Conservation (phyloP, 495 filamentous ascomycete genomes). For the Elasticomyces elasticus region DNA sequence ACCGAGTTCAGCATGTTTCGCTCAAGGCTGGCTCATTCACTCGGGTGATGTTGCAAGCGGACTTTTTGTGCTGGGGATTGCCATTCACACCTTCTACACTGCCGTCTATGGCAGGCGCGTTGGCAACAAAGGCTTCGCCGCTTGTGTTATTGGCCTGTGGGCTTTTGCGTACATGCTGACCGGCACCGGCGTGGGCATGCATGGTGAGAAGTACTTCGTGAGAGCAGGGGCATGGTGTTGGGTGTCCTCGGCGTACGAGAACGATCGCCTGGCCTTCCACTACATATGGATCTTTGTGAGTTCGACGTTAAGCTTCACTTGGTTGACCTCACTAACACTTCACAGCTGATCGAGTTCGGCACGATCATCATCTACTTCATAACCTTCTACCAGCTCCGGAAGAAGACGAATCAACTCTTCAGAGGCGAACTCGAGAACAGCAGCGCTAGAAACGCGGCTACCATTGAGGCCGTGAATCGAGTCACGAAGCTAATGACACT, state of each 20-base stretch:
- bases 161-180: constrained; percentile 48
- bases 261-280: constrained; percentile 17
- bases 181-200: constrained; percentile 42
- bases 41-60: constrained; percentile 61
- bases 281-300: constrained; percentile 25
- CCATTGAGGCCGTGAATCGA: constrained; percentile 13
- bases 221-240: constrained; percentile 23
- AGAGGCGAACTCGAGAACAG: neutral
- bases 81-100: constrained; percentile 46
- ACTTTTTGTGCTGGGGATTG: constrained; percentile 48
- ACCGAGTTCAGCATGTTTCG: constrained; percentile 47
- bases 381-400: constrained; percentile 17
- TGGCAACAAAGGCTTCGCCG: constrained; percentile 44
- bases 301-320: neutral
- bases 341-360: constrained; percentile 15
- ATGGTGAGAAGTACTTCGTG: constrained; percentile 47
- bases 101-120: constrained; percentile 51
- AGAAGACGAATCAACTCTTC: constrained; percentile 17
- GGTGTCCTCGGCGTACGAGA: constrained; percentile 20
- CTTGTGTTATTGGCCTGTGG: constrained; percentile 46
- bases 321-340: neutral
- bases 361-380: constrained; percentile 21
- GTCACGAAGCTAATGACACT: constrained; percentile 19
- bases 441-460: neutral
- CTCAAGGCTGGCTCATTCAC: constrained; percentile 62